Conservation (phyloP, 345 rosid genomes). For the Citrus trifoliata region DNA sequence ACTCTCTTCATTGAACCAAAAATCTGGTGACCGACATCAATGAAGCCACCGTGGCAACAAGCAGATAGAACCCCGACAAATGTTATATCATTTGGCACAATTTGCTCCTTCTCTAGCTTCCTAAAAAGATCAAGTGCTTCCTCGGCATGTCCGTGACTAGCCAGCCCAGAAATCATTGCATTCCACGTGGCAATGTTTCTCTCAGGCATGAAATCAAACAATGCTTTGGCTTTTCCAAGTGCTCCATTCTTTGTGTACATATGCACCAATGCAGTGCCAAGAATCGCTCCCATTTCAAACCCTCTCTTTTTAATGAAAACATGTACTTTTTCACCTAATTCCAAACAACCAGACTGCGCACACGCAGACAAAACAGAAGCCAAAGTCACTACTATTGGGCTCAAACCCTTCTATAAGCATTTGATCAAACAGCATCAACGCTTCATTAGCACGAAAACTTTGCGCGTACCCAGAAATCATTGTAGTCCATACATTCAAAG, state of each 20-base stretch:
- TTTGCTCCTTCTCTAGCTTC: slow-evolving; percentile 17
- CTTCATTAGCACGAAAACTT: slow-evolving; percentile 17
- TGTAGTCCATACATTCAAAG: slow-evolving; percentile 20
- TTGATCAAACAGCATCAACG: slow-evolving; percentile 21
- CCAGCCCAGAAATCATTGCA: slow-evolving; percentile 21
- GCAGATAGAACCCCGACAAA: slow-evolving; percentile 31
- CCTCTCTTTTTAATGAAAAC: slow-evolving; percentile 10
- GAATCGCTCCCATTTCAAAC: slow-evolving; percentile 21
- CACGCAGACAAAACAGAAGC: slow-evolving; percentile 29
- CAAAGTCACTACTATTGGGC: slow-evolving; percentile 21
- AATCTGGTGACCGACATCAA: slow-evolving; percentile 10
- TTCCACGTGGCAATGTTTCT: slow-evolving; percentile 29
- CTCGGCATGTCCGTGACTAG: slow-evolving; percentile 21
- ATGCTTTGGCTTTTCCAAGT: slow-evolving; percentile 9
- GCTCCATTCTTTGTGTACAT: slow-evolving; percentile 27
- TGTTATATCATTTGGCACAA: slow-evolving; percentile 22
- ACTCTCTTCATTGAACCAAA: slow-evolving; percentile 18
- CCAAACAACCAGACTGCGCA: slow-evolving; percentile 23
- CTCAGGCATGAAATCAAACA: slow-evolving; percentile 22
- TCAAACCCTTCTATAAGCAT: slow-evolving; percentile 22
- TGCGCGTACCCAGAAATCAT: slow-evolving; percentile 30
- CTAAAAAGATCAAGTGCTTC: slow-evolving; percentile 21
- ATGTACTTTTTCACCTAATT: slow-evolving; percentile 21
- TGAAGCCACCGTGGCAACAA: slow-evolving; percentile 21
- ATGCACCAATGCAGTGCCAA: slow-evolving; percentile 28